Percentiles rank a stretch among this genome's conserved stretches.
Evolutionary conservation across 306 rosid species (phyloP).

Genomic region (Arachis stenosperma): DNA sequence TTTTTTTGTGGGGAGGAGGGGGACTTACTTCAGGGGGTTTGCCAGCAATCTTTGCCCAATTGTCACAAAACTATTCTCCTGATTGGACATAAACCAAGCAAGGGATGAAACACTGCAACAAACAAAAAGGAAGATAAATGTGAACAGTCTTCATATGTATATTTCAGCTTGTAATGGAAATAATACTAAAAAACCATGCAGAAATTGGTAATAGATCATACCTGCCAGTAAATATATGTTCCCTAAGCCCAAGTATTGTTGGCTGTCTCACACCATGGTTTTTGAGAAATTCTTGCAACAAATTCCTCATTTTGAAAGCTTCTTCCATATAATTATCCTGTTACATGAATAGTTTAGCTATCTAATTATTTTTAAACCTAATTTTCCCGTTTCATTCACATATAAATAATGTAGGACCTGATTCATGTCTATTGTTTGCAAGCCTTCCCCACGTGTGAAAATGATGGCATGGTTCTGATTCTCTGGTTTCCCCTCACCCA

Average conservation of each 20-base stretch:
- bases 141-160: constrained; percentile 2
- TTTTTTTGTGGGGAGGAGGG: neutral
- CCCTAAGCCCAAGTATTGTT: constrained; percentile 95
- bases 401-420: constrained; percentile 60
- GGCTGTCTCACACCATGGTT: constrained; percentile 72
- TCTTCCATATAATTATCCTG: constrained; percentile 98
- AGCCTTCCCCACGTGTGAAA: constrained; percentile 97
- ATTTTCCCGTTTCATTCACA: neutral
- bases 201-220: constrained; percentile 44
- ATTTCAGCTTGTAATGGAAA: constrained; percentile 30
- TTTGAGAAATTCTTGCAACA: constrained; percentile 81
- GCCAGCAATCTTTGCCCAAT: constrained; percentile 97
- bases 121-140: constrained; percentile 28
- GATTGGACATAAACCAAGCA: constrained; percentile 99
- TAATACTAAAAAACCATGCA: constrained; percentile 26
- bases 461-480: constrained; percentile 98
- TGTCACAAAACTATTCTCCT: constrained; percentile 93
- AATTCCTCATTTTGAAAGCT: constrained; percentile 98
- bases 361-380: constrained; percentile 19
- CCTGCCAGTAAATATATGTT: constrained; percentile 99
- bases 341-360: constrained; percentile 37
- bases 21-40: constrained; percentile 74
- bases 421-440: constrained; percentile 98
- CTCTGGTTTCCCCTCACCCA: constrained; percentile 99
- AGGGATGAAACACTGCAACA: constrained; percentile 95